Evolutionary conservation across 441 rosid genomes (phyloP).

Genomic region (Rhodomyrtus psidioides): DNA sequence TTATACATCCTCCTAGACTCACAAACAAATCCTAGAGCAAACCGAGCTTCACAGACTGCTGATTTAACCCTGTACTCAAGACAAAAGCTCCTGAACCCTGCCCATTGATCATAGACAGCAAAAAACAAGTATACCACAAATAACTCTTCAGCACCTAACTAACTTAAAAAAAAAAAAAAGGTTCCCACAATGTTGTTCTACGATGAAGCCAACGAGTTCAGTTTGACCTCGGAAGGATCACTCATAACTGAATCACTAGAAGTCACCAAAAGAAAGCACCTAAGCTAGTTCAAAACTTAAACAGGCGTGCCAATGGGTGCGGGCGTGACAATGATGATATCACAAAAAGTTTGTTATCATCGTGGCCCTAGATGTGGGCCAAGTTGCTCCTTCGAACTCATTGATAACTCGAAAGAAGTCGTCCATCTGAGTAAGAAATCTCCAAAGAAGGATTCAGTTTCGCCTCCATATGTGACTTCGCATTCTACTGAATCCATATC

Average conservation of each 20-base stretch:
- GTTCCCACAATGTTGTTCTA: too few species aligned
- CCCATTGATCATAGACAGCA: neutral
- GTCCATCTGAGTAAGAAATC: neutral
- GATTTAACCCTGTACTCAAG: neutral
- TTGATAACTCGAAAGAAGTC: neutral
- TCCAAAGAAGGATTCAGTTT: neutral
- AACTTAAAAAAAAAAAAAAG: too few species aligned
- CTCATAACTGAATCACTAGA: too few species aligned
- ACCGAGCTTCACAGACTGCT: neutral
- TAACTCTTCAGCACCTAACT: neutral
- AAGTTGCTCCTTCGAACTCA: neutral
- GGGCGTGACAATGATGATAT: too few species aligned
- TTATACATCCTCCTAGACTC: neutral
- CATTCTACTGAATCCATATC: neutral
- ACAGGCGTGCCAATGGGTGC: too few species aligned
- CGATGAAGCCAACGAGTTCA: too few species aligned
- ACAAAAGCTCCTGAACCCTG: neutral
- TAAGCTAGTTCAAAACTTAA: too few species aligned
- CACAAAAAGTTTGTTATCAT: neutral
- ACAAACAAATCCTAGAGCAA: neutral
- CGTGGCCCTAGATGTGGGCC: neutral
- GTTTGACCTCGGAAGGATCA: too few species aligned
- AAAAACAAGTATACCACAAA: neutral
- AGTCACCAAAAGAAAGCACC: too few species aligned
- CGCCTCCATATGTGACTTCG: neutral